Base-by-base conservation (phyloP, 805 yeast genomes). In the Candida caryicola region DNA sequence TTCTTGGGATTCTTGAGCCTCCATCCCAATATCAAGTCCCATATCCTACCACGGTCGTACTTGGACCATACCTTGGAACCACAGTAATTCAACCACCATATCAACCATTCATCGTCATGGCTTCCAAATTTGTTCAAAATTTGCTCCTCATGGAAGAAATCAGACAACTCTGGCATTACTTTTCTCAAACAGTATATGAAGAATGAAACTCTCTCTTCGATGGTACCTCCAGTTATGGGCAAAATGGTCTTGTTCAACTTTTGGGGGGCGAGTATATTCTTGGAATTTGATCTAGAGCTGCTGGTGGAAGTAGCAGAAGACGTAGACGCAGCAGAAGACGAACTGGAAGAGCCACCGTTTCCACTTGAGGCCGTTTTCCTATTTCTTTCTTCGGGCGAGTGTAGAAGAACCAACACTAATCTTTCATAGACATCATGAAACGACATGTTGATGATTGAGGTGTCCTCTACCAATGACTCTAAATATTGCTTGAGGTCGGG, bases 21-120 rank as follows among this genome's bases (percentile, higher is more conserved):
- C 80, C 90, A 87, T 1, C 96, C 95, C 17, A 90, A 60, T 31
- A 89, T 60, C 46, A 80, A 64, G 63, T 90, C 98, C 98, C 98
- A 90, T 5, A 88, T 71, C 44, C 96, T 71, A 9, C 93, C 96
- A 36, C 96, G 64, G 59, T 88, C 96, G 41, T 71, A 73, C 44
- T 84, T 74, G 31, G 89, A 82, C 76, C 95, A 79, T 5, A 83
- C 88, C 60, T 85, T 85, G 10, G 93, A 77, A 15, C 96, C 96
- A 54, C 86, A 77, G 73, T 85, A 90, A 55, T 88, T 87, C 46
- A 90, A 69, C 97, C 97, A 90, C 95, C 96, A 90, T 28, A 87
- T 73, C 17, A 89, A 68, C 97, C 97, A 90, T 54, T 82, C 89
- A 49, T 86, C 93, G 45, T 84, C 88, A 43, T 77, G 71, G 50